phyloP scores from a whole-genome alignment of 768 basidiomycete species.

The Pisolithus orientalis region DNA sequence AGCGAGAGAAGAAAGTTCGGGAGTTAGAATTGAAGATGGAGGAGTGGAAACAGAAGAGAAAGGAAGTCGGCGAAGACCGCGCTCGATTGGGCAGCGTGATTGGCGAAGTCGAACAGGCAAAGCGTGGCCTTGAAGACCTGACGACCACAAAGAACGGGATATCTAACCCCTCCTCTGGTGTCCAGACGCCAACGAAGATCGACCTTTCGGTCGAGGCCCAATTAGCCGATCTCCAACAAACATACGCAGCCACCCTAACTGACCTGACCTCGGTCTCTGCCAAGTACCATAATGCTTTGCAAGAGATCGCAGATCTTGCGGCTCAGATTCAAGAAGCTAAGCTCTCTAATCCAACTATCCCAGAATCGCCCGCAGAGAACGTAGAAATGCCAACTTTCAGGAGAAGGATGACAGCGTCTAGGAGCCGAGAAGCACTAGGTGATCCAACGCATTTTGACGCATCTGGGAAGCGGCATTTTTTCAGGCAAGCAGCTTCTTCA shows the following conservation, averaged over 20 bases:
- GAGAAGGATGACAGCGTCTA: conserved; percentile 47
- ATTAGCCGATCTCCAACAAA: conserved; percentile 70
- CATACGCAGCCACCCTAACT: conserved; percentile 70
- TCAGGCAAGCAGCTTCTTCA: conserved; percentile 79
- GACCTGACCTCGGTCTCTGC: conserved; percentile 72
- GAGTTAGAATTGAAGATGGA: conserved; percentile 74
- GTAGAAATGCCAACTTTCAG: conserved; percentile 42
- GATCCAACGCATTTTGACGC: conserved; percentile 44
- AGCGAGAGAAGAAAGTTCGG: conserved; percentile 68
- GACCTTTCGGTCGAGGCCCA: conserved; percentile 50
- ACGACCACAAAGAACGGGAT: conserved; percentile 25
- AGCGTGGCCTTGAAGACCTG: conserved; percentile 53
- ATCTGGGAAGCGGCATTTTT: conserved; percentile 68
- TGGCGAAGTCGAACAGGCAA: conserved; percentile 64
- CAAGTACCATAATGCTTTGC: conserved; percentile 86
- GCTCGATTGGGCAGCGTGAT: conserved; percentile 61
- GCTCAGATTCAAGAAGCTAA: conserved; percentile 87
- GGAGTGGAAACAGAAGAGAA: conserved; percentile 70
- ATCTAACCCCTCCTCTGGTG: conserved; percentile 24
- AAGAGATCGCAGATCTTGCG: conserved; percentile 88
- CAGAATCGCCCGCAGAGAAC: conserved; percentile 38
- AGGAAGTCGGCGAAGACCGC: conserved; percentile 61
- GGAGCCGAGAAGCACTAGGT: conserved; percentile 38
- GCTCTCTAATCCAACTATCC: conserved; percentile 44
- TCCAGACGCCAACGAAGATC: conserved; percentile 23